Percentiles rank a stretch among this genome's conserved stretches.
Evolutionary conservation across 306 rosid genomes (phyloP).

Genomic region (Abrus precatorius): DNA sequence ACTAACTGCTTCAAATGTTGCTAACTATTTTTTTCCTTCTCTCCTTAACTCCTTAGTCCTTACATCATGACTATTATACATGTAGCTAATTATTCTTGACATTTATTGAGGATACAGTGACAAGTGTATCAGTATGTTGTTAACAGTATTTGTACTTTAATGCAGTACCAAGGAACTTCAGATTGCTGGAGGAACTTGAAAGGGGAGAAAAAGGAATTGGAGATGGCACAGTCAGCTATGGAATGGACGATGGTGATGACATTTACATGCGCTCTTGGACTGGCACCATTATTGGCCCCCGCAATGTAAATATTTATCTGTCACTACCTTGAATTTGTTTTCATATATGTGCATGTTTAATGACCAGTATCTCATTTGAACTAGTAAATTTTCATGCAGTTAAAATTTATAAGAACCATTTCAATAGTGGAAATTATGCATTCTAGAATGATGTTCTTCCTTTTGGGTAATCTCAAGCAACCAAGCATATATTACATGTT

Average conservation of each 20-base stretch:
- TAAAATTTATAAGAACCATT: constrained; percentile 2
- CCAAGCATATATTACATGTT: not conserved
- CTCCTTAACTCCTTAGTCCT: too few species aligned
- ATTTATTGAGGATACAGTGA: too few species aligned
- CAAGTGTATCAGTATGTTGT: too few species aligned
- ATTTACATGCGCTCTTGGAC: constrained; percentile 98
- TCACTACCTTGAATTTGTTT: not conserved
- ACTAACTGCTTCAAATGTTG: not conserved
- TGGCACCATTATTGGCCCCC: constrained; percentile 97
- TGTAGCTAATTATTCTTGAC: too few species aligned
- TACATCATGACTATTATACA: too few species aligned
- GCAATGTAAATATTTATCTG: constrained; percentile 70
- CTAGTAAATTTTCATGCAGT: not conserved
- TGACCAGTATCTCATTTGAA: not conserved
- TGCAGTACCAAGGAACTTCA: constrained; percentile 98
- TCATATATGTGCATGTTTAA: not conserved
- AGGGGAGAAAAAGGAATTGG: constrained; percentile 97
- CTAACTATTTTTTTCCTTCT: not conserved
- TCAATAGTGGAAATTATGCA: not conserved
- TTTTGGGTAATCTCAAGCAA: not conserved
- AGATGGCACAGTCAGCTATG: constrained; percentile 94
- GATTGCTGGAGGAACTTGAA: constrained; percentile 99
- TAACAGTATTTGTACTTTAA: not conserved
- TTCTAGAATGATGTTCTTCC: constrained; percentile 3
- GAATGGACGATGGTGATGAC: constrained; percentile 99